Evolutionary conservation across 345 rosid species (phyloP).

Genomic region (Eutrema heterophyllum): DNA sequence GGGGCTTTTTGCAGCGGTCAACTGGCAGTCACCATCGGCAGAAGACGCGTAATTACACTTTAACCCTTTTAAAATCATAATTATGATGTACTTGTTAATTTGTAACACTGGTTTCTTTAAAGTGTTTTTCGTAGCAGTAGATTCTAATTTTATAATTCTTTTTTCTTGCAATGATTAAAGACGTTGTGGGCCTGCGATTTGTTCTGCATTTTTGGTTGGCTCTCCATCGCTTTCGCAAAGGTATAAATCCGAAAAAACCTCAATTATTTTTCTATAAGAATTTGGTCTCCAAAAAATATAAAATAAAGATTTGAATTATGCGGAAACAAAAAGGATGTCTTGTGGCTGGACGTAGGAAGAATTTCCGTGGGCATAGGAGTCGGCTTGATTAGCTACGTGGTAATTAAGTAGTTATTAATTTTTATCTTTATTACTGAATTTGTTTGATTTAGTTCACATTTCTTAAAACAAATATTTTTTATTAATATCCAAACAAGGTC

Average conservation of each 20-base stretch:
- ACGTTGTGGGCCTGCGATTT: constrained; percentile 36
- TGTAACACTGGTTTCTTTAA: not conserved
- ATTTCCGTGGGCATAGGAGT: constrained; percentile 28
- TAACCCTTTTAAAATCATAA: not conserved
- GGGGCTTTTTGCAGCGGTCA: constrained; percentile 34
- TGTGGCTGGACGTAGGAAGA: constrained; percentile 33
- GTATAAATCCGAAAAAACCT: not conserved
- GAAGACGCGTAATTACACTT: constrained; percentile 24
- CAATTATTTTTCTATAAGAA: not conserved
- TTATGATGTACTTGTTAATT: not conserved
- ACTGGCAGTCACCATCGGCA: constrained; percentile 24
- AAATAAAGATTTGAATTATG: not conserved
- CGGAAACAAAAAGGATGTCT: constrained; percentile 16
- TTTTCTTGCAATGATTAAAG: constrained; percentile 4
- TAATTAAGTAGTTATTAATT: not conserved
- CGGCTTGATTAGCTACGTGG: constrained; percentile 34
- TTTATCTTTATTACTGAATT: not conserved
- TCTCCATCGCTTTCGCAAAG: constrained; percentile 36
- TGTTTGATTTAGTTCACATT: not conserved
- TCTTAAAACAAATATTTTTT: not conserved
- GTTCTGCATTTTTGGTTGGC: constrained; percentile 39
- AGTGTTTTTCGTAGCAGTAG: not conserved
- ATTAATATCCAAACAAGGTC: constrained; percentile 24
- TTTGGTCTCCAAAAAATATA: not conserved
- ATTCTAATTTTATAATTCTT: not conserved